phyloP scores from a whole-genome alignment of 2,329 filamentous ascomycete genomes.

The Aspergillus novoparasiticus region DNA sequence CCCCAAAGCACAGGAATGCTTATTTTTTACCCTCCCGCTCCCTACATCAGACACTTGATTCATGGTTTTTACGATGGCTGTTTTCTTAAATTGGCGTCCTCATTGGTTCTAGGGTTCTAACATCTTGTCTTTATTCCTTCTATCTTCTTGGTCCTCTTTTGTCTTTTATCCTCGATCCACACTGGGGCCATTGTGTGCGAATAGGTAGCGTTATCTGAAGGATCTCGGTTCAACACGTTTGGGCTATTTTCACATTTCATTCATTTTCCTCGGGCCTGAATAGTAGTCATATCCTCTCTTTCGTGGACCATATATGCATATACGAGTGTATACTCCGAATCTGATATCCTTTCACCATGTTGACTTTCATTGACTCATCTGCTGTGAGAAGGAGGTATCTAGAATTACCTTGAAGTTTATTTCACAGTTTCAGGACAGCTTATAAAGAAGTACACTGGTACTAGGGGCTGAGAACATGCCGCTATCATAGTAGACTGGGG shows the following conservation, averaged over 20 bases:
- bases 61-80: slow-evolving; percentile 19
- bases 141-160: slow-evolving; percentile 4
- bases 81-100: slow-evolving; percentile 19
- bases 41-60: not conserved
- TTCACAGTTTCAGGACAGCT: not conserved
- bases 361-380: not conserved
- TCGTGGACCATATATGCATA: not conserved
- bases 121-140: slow-evolving; percentile 3
- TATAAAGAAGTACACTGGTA: not conserved
- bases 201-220: slow-evolving; percentile 5
- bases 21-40: not conserved
- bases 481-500: not conserved
- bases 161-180: not conserved
- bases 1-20: slow-evolving; percentile 5
- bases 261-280: not conserved
- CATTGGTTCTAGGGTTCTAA: slow-evolving; percentile 16
- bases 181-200: not conserved
- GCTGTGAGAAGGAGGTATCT: not conserved
- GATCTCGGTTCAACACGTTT: slow-evolving; percentile 8
- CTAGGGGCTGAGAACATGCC: not conserved
- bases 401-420: not conserved
- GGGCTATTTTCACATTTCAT: not conserved
- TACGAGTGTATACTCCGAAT: not conserved
- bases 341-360: not conserved
- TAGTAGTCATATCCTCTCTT: not conserved